phyloP scores from a whole-genome alignment of 2,329 filamentous ascomycete species.

The Nigrospora oryzae region DNA sequence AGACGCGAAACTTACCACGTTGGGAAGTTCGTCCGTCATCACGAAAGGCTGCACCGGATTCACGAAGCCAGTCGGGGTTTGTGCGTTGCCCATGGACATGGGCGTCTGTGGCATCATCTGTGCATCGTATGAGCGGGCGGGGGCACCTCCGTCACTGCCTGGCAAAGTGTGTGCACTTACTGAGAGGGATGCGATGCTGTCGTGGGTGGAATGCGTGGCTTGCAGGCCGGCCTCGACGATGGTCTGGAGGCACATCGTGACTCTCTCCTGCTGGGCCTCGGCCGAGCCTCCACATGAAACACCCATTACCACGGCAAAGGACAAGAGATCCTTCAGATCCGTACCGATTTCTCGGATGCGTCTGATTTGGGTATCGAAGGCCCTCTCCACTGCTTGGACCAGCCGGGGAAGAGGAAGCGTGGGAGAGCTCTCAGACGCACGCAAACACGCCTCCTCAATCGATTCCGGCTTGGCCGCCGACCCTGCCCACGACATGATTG shows the following conservation, averaged over 20 bases:
- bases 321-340: conserved; percentile 40
- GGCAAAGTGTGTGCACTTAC: conserved; percentile 10
- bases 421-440: conserved; percentile 17
- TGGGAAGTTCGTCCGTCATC: conserved; percentile 13
- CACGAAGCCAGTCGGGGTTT: conserved; percentile 10
- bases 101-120: conserved; percentile 1
- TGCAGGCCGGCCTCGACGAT: conserved; percentile 37
- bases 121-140: too few species aligned
- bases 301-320: conserved; percentile 37
- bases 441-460: conserved; percentile 13
- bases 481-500: conserved; percentile 5
- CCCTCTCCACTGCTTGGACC: conserved; percentile 30
- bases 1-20: conserved; percentile 10
- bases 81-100: conserved; percentile 11
- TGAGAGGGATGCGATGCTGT: conserved; percentile 22
- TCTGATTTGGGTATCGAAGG: conserved; percentile 34
- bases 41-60: conserved; percentile 14
- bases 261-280: conserved; percentile 32
- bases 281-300: conserved; percentile 29
- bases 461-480: conserved; percentile 10
- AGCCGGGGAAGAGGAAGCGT: conserved; percentile 16
- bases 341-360: conserved; percentile 35
- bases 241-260: conserved; percentile 28
- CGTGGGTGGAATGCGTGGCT: conserved; percentile 32
- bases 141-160: background rate